A percentile compares a stretch with the other conserved stretches of the same genome.
These are phyloP conservation scores for Penicillium sp. DNA, from an alignment of 2,329 filamentous ascomycete genomes.

Conservation along the genomic window DNA sequence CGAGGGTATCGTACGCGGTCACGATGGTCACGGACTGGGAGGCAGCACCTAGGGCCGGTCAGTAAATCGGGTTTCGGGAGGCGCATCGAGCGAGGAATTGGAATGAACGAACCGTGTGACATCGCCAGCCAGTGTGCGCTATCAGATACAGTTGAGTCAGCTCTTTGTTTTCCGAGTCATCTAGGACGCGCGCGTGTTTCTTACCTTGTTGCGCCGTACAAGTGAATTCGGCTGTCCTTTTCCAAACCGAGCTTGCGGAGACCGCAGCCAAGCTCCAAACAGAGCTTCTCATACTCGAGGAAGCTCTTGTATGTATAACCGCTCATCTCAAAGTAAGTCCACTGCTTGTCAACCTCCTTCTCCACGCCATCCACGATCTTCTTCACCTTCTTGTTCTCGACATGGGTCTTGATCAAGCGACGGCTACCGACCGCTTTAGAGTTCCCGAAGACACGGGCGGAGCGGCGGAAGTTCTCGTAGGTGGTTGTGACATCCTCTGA, in stretches of 20 bases:
- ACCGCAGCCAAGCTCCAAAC: conserved; percentile 70
- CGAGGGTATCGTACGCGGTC: conserved; percentile 92
- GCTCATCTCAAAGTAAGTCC: conserved; percentile 85
- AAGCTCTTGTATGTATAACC: conserved; percentile 76
- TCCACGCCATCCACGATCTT: conserved; percentile 82
- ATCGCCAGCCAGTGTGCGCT: conserved; percentile 82
- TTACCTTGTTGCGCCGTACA: conserved; percentile 81
- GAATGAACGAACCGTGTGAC: conserved; percentile 62
- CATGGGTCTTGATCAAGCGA: conserved; percentile 73
- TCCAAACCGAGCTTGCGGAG: conserved; percentile 72
- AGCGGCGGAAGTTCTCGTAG: conserved; percentile 74
- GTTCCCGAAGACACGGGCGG: conserved; percentile 63
- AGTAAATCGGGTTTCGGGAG: neutral
- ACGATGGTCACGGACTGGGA: conserved; percentile 91
- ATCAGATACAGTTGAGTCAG: conserved; percentile 13
- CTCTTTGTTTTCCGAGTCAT: neutral
- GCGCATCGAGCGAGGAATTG: neutral
- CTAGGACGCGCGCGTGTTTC: conserved; percentile 21
- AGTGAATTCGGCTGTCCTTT: conserved; percentile 69
- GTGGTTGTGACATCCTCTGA: conserved; percentile 72
- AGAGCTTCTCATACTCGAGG: conserved; percentile 72
- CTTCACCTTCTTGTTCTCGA: conserved; percentile 85
- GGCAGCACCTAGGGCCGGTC: conserved; percentile 52
- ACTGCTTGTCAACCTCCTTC: conserved; percentile 82
- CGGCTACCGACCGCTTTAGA: conserved; percentile 70